Evolutionary conservation across 352 stramenopile species (phyloP).

Genomic region (Phytophthora litchii): DNA sequence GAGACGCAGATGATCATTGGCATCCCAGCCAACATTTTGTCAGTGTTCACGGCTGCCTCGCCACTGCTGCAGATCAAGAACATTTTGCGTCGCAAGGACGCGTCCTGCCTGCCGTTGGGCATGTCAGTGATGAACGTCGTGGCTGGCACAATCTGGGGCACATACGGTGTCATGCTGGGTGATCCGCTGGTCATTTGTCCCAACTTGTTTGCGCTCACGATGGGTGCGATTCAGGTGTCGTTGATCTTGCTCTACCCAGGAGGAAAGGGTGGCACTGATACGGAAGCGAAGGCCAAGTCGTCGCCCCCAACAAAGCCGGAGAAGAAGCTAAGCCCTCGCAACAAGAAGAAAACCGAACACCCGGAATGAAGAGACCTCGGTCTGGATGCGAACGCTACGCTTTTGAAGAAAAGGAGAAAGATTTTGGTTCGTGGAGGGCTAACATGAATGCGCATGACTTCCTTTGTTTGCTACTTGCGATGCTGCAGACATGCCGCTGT

Average conservation of each 20-base stretch:
- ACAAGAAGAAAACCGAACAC: constrained; percentile 35
- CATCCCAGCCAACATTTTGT: constrained; percentile 76
- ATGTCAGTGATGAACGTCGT: constrained; percentile 87
- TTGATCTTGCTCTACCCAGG: constrained; percentile 63
- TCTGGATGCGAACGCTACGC: constrained; percentile 1
- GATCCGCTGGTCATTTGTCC: constrained; percentile 72
- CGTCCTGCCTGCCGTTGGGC: constrained; percentile 70
- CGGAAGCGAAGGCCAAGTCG: constrained; percentile 21
- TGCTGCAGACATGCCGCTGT: constrained; percentile 6
- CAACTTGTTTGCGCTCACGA: constrained; percentile 70
- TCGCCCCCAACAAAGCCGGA: constrained; percentile 15
- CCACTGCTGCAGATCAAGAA: constrained; percentile 72
- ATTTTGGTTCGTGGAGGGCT: too few species aligned
- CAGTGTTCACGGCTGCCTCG: constrained; percentile 69
- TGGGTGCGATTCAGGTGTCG: constrained; percentile 76
- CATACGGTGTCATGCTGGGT: constrained; percentile 70
- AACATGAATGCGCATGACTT: constrained; percentile 12
- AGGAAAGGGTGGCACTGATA: constrained; percentile 26
- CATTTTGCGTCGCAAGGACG: constrained; percentile 68
- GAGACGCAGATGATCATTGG: constrained; percentile 72
- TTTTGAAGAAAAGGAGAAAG: constrained; percentile 2
- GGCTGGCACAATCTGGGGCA: constrained; percentile 63
- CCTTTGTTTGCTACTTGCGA: constrained; percentile 5
- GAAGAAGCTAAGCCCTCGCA: constrained; percentile 25
- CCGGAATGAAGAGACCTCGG: constrained; percentile 23